Evolutionary conservation across 768 basidiomycete species (phyloP), one percentile per base, ranked within the genome.

Genomic region (Amanita rimosa): DNA sequence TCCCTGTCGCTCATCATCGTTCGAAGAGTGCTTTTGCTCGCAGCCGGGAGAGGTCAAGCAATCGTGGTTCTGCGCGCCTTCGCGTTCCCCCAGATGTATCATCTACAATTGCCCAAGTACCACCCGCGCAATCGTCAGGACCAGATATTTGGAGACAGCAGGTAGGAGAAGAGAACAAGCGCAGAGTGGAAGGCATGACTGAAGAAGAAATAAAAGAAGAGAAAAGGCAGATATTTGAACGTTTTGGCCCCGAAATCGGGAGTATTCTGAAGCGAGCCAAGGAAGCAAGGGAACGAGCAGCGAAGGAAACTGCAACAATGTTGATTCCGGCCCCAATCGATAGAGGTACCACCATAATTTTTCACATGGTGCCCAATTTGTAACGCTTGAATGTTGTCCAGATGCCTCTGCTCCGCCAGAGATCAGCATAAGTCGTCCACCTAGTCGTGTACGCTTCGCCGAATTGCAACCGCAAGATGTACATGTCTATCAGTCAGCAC

Each of bases 401-500:
- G 58, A 54, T 51, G 68, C 64, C 21, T 61, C 64, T 53, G 71
- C 66, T 5, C 66, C 73, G 17, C 70, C 79, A 4, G 71, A 77
- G 8, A 57, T 70, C 6, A 66, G 69, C 48, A 72, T 64, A 48
- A 78, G 77, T 11, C 78, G 83, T 10, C 82, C 84, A 11, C 74
- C 81, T 2, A 76, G 62, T 71, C 78, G 63, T 62, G 72, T 90
- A 26, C 79, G 88, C 14, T 92, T 92, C 57, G 84, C 86, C 27
- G 81, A 89, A 34, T 68, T 88, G 13, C 76, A 73, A 1, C 78
- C 85, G 0, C 64, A 75, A n/a, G 84, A 90, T 57, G 78, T 91
- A 2, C 73, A 87, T 62, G 82, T 91, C 1, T 91, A 91, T 57
- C 84, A 88, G 56, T 89, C 87, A 11, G 81, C 78, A 1, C 88